These are phyloP conservation scores for Elasticomyces elasticus DNA, from an alignment of 495 filamentous ascomycete genomes.

Conservation along the genomic window DNA sequence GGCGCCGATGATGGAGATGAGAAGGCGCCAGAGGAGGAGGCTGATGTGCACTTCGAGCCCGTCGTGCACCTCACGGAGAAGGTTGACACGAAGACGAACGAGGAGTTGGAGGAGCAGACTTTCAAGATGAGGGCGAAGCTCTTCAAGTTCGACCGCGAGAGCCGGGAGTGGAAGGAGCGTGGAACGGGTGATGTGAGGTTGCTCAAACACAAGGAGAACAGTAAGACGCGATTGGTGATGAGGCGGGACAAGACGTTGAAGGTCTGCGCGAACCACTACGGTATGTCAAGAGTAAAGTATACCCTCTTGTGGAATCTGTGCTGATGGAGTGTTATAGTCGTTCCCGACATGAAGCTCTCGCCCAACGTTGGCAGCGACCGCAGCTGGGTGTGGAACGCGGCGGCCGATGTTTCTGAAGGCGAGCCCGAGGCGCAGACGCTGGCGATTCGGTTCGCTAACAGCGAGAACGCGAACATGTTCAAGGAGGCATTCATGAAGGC, in stretches of 20 bases:
- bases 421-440: conserved; percentile 93
- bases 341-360: conserved; percentile 96
- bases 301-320: not conserved
- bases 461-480: conserved; percentile 95
- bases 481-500: conserved; percentile 98
- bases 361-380: conserved; percentile 96
- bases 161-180: conserved; percentile 97
- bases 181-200: conserved; percentile 93
- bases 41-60: conserved; percentile 92
- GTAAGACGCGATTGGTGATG: conserved; percentile 97
- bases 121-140: conserved; percentile 99
- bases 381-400: conserved; percentile 98
- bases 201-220: conserved; percentile 96
- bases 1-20: conserved; percentile 25
- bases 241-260: conserved; percentile 98
- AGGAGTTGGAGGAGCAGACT: conserved; percentile 90
- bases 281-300: conserved; percentile 45
- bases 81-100: conserved; percentile 94
- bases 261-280: conserved; percentile 99
- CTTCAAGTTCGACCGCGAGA: conserved; percentile 89
- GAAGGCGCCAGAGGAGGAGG: conserved; percentile 48
- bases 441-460: conserved; percentile 95
- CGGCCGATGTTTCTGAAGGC: conserved; percentile 95
- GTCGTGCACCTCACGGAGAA: conserved; percentile 91
- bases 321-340: conserved; percentile 48